Conservation (phyloP, 805 yeast genomes). For the Candida nonsorbophila region DNA sequence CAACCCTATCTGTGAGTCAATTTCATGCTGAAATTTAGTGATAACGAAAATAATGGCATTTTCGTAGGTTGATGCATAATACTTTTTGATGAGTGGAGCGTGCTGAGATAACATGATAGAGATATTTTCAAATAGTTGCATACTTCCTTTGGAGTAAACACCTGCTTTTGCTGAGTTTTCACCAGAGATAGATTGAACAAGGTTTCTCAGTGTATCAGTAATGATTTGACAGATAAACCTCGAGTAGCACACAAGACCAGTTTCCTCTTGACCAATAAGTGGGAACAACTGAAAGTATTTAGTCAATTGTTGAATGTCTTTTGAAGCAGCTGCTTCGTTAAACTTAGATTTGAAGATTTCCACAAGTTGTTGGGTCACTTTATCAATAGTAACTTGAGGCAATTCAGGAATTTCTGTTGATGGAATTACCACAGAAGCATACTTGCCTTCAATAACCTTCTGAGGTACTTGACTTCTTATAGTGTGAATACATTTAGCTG, state of each 20-base stretch:
- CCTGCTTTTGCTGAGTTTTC: conserved; percentile 32
- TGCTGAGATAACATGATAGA: conserved; percentile 85
- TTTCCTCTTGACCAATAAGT: conserved; percentile 61
- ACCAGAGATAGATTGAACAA: conserved; percentile 44
- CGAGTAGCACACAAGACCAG: conserved; percentile 79
- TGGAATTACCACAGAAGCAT: conserved; percentile 80
- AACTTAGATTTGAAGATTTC: conserved; percentile 58
- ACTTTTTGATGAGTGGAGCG: conserved; percentile 65
- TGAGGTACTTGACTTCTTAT: conserved; percentile 44
- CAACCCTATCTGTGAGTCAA: conserved; percentile 89
- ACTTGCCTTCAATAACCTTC: conserved; percentile 52
- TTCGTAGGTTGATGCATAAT: conserved; percentile 53
- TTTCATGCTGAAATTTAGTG: conserved; percentile 73
- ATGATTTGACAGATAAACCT: conserved; percentile 82
- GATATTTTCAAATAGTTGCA: conserved; percentile 75
- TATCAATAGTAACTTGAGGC: conserved; percentile 53
- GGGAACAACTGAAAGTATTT: conserved; percentile 85
- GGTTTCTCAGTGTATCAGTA: conserved; percentile 67
- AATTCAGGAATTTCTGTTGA: conserved; percentile 78
- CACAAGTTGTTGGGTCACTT: conserved; percentile 58
- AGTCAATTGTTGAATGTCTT: conserved; percentile 67
- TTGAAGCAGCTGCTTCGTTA: conserved; percentile 58
- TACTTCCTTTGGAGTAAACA: conserved; percentile 53
- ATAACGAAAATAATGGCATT: conserved; percentile 61
- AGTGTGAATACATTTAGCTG: conserved; percentile 59